Evolutionary conservation across 1,139 yeast genomes (phyloP), one percentile per base, ranked within the genome.

Genomic region (Zygoascus hellenicus): DNA sequence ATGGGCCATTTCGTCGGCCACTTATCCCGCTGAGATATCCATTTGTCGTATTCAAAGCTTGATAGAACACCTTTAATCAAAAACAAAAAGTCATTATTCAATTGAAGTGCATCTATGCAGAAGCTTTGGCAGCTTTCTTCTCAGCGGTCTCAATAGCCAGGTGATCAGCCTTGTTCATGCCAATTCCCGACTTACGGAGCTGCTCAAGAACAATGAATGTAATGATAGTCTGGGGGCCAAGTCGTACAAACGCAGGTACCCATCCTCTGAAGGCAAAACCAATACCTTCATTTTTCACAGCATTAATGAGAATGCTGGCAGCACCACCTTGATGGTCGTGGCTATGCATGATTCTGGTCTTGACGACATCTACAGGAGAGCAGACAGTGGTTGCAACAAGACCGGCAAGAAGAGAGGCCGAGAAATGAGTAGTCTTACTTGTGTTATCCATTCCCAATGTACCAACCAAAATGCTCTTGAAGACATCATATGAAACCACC

Each of bases 361-460:
- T 88, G 45, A 88, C 83, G 9, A 88, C 96, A 65, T 88, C 96
- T 9, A 92, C 95, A 0, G 96, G 96, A 1, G 95, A 84, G 64
- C 96, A 88, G 16, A 86, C 84, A 0, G 96, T 88, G 1, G 96
- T 87, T 4, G 95, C 95, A 9, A 86, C 89, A 34, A 87, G 69
- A 10, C 95, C 95, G 0, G 95, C 95, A 53, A 83, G 63, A 50
- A 86, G 69, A 2, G 90, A 81, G 0, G 95, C 86, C 31, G 81
- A 62, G 60, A 88, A 86, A 64, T 87, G 95, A 2, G 95, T 86
- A 0, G 80, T 62, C 55, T 80, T 80, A 48, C 81, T 76, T 22
- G 76, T 68, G 35, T 87, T 79, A 57, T 84, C 81, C 68, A 82
- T 63, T 11, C 69, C 64, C 1, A 79, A 52, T 4, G 65, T 59